Conservation (phyloP, 345 rosid genomes). For the Eutrema japonicum region DNA sequence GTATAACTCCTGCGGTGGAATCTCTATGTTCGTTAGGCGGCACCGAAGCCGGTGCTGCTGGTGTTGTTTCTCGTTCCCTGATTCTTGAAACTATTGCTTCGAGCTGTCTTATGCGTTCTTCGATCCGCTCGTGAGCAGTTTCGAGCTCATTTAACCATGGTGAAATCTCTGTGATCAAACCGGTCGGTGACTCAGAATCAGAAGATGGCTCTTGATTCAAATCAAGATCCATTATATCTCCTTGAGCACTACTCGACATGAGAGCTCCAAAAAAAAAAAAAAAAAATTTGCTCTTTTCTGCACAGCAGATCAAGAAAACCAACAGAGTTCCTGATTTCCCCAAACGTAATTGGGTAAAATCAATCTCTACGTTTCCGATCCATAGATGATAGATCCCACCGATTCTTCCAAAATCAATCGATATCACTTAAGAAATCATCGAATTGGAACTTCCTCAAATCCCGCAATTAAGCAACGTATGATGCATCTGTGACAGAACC, state of each 20-base stretch:
- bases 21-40: slow-evolving; percentile 24
- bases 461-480: slow-evolving; percentile 32
- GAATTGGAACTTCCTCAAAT: slow-evolving; percentile 3
- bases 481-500: slow-evolving; percentile 39
- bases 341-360: not conserved
- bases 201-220: slow-evolving; percentile 54
- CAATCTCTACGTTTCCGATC: slow-evolving; percentile 18
- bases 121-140: slow-evolving; percentile 54
- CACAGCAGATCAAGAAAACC: slow-evolving; percentile 31
- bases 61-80: slow-evolving; percentile 33
- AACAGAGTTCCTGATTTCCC: not conserved
- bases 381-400: slow-evolving; percentile 20
- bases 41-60: slow-evolving; percentile 12
- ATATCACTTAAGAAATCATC: not conserved
- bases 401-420: slow-evolving; percentile 6
- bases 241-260: slow-evolving; percentile 42
- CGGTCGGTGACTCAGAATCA: slow-evolving; percentile 38
- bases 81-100: slow-evolving; percentile 57
- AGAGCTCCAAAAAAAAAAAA: not conserved
- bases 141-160: slow-evolving; percentile 53
- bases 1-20: slow-evolving; percentile 35
- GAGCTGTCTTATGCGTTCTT: slow-evolving; percentile 62
- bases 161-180: slow-evolving; percentile 43
- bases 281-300: not conserved
- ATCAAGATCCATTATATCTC: slow-evolving; percentile 57